Evolutionary conservation across 176 grass and related monocot genomes (phyloP), one percentile per base, ranked within the genome.

Genomic region (Avena eriantha): DNA sequence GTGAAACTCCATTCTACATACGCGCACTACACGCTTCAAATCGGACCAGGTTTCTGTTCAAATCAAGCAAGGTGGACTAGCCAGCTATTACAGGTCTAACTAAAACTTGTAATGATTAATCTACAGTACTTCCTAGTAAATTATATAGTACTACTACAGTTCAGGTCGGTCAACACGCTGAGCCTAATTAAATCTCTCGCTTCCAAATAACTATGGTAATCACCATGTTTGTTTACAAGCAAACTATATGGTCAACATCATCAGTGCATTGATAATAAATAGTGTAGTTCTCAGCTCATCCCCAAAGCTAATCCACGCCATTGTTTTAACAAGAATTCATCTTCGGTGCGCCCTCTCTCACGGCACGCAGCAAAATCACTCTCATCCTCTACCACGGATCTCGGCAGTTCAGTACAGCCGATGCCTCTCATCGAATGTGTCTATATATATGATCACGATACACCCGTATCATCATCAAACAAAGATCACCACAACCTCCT

Each of bases 351-450:
- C 21, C 15, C 49, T 13, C 49, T 13, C 36, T 36, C 22, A 83
- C 81, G 81, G 81, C 81, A 83, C 81, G 67, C 67, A 72, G 33
- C 69, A 51, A 51, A 83, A 18, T 39, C 63, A 16, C 70, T 23
- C 10, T 17, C 61, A 10, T 43, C 10, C 15, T 7, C 10, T 24
- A 15, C 61, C 4, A 5, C n/a, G 41, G 49, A 3, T 1, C 4
- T 4, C 14, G 10, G 34, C 11, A 59, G 7, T 2, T 58, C 69
- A 14, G 11, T 8, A 16, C 23, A 26, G 11, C 45, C 46, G 23
- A 13, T 14, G 3, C 23, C 18, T 55, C 49, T 23, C 21, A 18
- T 57, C 14, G 29, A 4, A 41, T 41, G 1, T 41, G 0, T 43
- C 36, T n/a, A 8, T 43, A 43, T 72, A 73, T 29, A 83, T 41